Evolutionary conservation across 176 grass and related monocot genomes (phyloP).

Genomic region (Urochloa ruziziensis): DNA sequence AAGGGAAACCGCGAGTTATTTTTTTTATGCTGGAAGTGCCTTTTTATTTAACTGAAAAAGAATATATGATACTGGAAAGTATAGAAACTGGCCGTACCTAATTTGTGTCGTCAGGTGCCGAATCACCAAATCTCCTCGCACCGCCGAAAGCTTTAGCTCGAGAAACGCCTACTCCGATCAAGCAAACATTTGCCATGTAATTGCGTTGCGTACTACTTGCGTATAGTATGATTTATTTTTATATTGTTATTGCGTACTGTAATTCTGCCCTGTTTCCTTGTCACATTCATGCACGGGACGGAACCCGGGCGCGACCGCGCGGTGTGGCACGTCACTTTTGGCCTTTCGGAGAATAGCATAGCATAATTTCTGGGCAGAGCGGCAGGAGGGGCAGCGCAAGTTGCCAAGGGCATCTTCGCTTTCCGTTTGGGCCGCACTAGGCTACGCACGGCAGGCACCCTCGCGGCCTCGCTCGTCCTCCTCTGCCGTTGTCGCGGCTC

Average conservation of each 20-base stretch:
- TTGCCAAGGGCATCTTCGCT: constrained; percentile 38
- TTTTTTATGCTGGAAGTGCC: background rate
- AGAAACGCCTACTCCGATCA: no score
- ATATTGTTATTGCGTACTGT: no score
- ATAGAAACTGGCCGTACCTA: background rate
- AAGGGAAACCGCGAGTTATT: background rate
- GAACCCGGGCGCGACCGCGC: background rate
- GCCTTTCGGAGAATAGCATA: constrained; percentile 28
- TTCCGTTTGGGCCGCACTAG: constrained; percentile 38
- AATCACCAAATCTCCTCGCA: background rate
- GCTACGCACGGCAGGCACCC: no score
- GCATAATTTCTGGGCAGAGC: background rate
- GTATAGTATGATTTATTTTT: no score
- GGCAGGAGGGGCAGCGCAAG: background rate
- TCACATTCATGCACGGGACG: background rate
- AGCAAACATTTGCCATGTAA: no score
- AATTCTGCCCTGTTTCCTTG: background rate
- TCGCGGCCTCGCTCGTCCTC: no score
- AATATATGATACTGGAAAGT: background rate
- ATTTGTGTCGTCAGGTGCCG: background rate
- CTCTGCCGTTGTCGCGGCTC: constrained; percentile 14
- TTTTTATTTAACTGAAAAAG: background rate
- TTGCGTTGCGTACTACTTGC: no score
- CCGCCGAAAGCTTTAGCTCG: background rate
- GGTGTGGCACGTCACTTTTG: background rate